A percentile compares a stretch with the other conserved stretches of the same genome.
These are phyloP conservation scores for Scedosporium boydii DNA, from an alignment of 2,329 filamentous ascomycete species.

Conservation along the genomic window DNA sequence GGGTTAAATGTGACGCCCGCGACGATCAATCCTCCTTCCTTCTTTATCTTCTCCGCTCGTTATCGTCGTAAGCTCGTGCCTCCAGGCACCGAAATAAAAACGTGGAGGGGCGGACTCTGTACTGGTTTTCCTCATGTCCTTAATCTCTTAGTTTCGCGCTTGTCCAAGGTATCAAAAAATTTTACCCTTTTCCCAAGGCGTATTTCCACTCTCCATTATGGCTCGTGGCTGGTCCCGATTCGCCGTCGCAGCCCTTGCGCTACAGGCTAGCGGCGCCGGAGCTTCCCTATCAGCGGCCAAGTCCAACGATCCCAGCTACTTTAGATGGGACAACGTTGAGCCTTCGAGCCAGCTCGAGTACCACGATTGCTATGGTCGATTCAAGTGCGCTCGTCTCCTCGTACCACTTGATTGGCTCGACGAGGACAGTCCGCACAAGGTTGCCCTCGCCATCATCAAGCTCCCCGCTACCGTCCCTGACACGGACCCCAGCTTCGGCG, in stretches of 20 bases:
- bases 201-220: background rate
- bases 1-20: too few relatives aligned
- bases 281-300: background rate
- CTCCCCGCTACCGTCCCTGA: constrained; percentile 28
- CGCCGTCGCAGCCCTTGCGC: background rate
- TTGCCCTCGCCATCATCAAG: constrained; percentile 30
- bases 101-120: too few relatives aligned
- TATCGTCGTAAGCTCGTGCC: too few relatives aligned
- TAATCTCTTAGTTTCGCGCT: too few relatives aligned
- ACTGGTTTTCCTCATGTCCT: too few relatives aligned
- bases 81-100: too few relatives aligned
- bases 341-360: constrained; percentile 15
- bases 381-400: constrained; percentile 30
- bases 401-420: constrained; percentile 34
- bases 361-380: constrained; percentile 27
- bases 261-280: background rate
- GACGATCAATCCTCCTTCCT: too few relatives aligned
- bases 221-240: background rate
- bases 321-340: constrained; percentile 1
- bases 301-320: background rate
- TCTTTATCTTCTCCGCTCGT: too few relatives aligned
- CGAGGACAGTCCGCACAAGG: constrained; percentile 16
- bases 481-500: constrained; percentile 27
- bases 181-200: background rate
- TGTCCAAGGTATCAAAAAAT: background rate